phyloP scores from a whole-genome alignment of 192 early-diverging fungal species.

The Pilobolus umbonatus region DNA sequence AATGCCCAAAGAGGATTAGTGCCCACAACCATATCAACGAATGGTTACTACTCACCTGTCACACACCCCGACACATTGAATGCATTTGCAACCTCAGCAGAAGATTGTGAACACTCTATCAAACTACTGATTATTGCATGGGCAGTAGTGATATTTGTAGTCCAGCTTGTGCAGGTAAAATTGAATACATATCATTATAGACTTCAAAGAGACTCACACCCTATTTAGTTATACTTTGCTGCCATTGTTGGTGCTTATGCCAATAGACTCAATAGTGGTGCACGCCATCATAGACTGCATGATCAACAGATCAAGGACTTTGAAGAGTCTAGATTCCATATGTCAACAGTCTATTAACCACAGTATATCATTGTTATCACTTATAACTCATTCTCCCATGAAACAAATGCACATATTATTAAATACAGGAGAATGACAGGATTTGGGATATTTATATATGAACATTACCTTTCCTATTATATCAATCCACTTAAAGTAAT shows the following conservation, averaged over 20 bases:
- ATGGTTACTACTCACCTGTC: constrained; percentile 17
- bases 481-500: too few relatives aligned
- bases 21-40: constrained; percentile 1
- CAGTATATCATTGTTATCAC: neutral
- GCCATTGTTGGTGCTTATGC: constrained; percentile 30
- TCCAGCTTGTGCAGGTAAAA: constrained; percentile 23
- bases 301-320: constrained; percentile 42
- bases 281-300: constrained; percentile 35
- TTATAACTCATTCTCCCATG: neutral
- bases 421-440: too few relatives aligned
- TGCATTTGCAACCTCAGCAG: neutral
- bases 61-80: constrained; percentile 21
- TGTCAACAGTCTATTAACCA: constrained; percentile 34
- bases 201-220: neutral
- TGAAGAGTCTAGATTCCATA: constrained; percentile 34
- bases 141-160: constrained; percentile 17
- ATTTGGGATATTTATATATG: too few relatives aligned
- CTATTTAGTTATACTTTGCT: constrained; percentile 29
- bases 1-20: constrained; percentile 6
- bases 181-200: neutral
- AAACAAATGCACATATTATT: too few relatives aligned
- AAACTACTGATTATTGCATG: constrained; percentile 19
- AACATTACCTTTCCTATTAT: too few relatives aligned
- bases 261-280: constrained; percentile 26
- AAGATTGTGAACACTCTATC: constrained; percentile 9